Conservation (phyloP, 1,284 basidiomycete species). For the Sporisorium exsertum region DNA sequence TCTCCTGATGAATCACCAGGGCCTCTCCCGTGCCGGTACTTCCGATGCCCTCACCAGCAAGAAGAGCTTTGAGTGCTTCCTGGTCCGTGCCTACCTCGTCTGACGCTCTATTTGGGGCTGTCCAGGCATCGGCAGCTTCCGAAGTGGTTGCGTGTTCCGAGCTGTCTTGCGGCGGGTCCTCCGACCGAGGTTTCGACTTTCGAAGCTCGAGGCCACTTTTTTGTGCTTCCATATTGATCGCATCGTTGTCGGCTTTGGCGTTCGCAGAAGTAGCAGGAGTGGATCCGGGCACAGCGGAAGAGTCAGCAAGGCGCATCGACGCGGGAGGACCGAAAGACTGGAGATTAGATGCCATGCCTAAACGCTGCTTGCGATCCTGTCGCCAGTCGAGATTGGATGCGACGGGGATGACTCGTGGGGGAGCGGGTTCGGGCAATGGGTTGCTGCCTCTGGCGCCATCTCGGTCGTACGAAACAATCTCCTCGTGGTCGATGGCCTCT, state of each 20-base stretch:
- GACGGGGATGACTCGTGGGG: constrained; percentile 50
- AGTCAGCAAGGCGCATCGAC: constrained; percentile 33
- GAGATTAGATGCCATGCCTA: constrained; percentile 49
- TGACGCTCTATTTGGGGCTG: neutral
- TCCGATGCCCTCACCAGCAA: constrained; percentile 28
- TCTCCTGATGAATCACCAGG: constrained; percentile 50
- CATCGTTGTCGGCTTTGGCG: constrained; percentile 6
- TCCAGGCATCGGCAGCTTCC: neutral
- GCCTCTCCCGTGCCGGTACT: neutral
- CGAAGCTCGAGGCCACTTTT: constrained; percentile 50
- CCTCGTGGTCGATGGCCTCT: constrained; percentile 16
- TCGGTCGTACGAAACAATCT: constrained; percentile 33
- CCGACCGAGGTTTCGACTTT: constrained; percentile 1
- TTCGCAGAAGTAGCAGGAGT: neutral
- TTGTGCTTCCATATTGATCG: constrained; percentile 49
- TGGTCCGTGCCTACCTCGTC: constrained; percentile 22
- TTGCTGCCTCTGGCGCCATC: constrained; percentile 25
- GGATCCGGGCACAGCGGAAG: constrained; percentile 15
- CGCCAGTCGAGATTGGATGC: constrained; percentile 56
- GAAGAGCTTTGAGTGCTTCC: constrained; percentile 51
- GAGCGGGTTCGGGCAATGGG: constrained; percentile 7
- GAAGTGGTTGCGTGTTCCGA: neutral
- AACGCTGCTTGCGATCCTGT: constrained; percentile 56
- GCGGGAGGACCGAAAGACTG: constrained; percentile 41
- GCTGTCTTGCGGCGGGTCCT: neutral